Evolutionary conservation across 2,329 filamentous ascomycete species (phyloP).

Genomic region (Xylariomycetidae sp.): DNA sequence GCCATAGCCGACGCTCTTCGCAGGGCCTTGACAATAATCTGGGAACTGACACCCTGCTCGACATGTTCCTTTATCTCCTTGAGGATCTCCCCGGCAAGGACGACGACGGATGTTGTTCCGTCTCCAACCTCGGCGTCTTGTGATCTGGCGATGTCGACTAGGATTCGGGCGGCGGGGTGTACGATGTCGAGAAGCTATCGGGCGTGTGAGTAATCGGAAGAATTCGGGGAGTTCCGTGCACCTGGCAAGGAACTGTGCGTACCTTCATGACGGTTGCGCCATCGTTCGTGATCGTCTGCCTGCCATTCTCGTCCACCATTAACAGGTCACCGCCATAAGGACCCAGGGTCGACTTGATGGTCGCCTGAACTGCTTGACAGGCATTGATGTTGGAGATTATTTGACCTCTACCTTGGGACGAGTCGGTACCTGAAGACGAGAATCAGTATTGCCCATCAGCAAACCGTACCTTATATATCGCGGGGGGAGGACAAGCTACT

Average conservation of each 20-base stretch:
- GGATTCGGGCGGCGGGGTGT: constrained; percentile 92
- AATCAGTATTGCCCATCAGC: no score
- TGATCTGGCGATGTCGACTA: constrained; percentile 96
- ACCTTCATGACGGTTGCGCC: constrained; percentile 99
- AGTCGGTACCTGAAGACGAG: constrained; percentile 89
- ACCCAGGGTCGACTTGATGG: constrained; percentile 91
- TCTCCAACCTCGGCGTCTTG: constrained; percentile 99
- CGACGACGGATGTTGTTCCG: constrained; percentile 95
- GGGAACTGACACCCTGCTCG: constrained; percentile 93
- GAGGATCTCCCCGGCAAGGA: constrained; percentile 93
- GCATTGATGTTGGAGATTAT: constrained; percentile 98
- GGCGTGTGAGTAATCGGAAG: no score
- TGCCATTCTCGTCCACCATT: constrained; percentile 92
- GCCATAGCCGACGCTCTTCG: constrained; percentile 84
- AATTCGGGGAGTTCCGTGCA: no score
- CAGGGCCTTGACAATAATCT: constrained; percentile 95
- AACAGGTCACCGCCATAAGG: constrained; percentile 96
- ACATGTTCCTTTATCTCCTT: constrained; percentile 97
- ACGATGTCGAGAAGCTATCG: constrained; percentile 90
- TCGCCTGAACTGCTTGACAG: constrained; percentile 90
- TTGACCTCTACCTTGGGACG: constrained; percentile 95
- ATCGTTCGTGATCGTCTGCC: constrained; percentile 97
- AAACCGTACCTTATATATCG: no score
- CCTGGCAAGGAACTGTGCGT: constrained; percentile 17
- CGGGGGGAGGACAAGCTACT: constrained; percentile 35